Evolutionary conservation across 2,329 filamentous ascomycete species (phyloP), one percentile per base, ranked within the genome.

Genomic region (Tolypocladium sp.): DNA sequence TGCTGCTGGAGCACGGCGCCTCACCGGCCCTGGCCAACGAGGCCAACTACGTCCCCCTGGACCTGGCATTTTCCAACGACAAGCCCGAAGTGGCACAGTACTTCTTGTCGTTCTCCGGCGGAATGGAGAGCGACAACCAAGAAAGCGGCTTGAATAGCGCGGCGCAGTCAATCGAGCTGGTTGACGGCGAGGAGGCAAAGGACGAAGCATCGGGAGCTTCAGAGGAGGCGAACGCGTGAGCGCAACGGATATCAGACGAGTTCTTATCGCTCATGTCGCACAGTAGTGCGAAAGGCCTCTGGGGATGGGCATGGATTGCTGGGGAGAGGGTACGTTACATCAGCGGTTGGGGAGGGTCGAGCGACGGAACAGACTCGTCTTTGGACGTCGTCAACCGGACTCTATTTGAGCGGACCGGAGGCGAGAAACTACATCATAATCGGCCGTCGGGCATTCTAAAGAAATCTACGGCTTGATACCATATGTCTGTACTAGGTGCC

Each of bases 11-110:
- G 52, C 79, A 85, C 3, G 92, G 91, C 2, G 92, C 92, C 1
- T 88, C 91, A 60, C 86, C 92, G 5, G 86, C 86, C 13, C 77
- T 91, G 38, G 87, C 87, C 68, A 97, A 97, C 70, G 84, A 87
- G 69, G 89, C 89, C 55, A 92, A 95, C 35, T 90, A 96, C 67
- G 88, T 92, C 66, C 85, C 89, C 3, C 77, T 92, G 2, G 90
- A 91, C 66, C 77, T 91, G 65, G 89, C 89, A 20, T 84, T 89
- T 70, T 80, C 89, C 65, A 84, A 86, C 63, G 84, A 87, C 65
- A 86, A 90, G 77, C 77, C 78, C 57, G 80, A 85, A 8, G 84
- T 89, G 12, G 84, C 86, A 4, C 80, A 86, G 59, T 85, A 81
- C 70, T 85, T 85, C 67, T 63, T 85, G 52, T 71, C 75, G n/a